Evolutionary conservation across 1,139 yeast species (phyloP).

Genomic region (Lodderomyces margitis): DNA sequence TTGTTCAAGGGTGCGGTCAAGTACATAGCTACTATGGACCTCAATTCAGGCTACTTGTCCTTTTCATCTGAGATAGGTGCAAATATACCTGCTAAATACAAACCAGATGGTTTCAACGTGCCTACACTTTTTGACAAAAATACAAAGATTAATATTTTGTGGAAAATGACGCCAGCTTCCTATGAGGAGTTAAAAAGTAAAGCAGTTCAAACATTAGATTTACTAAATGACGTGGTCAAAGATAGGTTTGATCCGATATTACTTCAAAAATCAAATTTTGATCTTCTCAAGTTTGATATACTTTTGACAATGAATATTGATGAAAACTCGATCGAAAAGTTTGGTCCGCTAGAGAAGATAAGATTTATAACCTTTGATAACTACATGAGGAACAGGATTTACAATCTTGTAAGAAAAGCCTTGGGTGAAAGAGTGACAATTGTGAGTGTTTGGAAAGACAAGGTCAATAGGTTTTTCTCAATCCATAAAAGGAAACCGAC

Average conservation of each 20-base stretch:
- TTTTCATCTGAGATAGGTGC: slow-evolving; percentile 61
- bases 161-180: slow-evolving; percentile 76
- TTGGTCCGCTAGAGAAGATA: slow-evolving; percentile 73
- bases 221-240: slow-evolving; percentile 73
- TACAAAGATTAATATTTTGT: slow-evolving; percentile 71
- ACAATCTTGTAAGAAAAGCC: slow-evolving; percentile 59
- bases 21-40: slow-evolving; percentile 76
- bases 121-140: slow-evolving; percentile 79
- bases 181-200: slow-evolving; percentile 60
- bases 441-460: slow-evolving; percentile 38
- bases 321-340: slow-evolving; percentile 39
- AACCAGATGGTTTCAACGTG: slow-evolving; percentile 59
- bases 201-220: slow-evolving; percentile 65
- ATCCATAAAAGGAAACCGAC: slow-evolving; percentile 59
- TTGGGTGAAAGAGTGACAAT: slow-evolving; percentile 62
- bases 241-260: slow-evolving; percentile 90
- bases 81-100: slow-evolving; percentile 42
- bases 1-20: slow-evolving; percentile 83
- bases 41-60: slow-evolving; percentile 63
- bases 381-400: slow-evolving; percentile 58
- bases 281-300: slow-evolving; percentile 65
- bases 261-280: slow-evolving; percentile 57
- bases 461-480: slow-evolving; percentile 34
- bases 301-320: slow-evolving; percentile 50
- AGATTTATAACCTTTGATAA: slow-evolving; percentile 70